Base-by-base conservation (phyloP, 2,329 filamentous ascomycete genomes). In the Neonectria coccinea region DNA sequence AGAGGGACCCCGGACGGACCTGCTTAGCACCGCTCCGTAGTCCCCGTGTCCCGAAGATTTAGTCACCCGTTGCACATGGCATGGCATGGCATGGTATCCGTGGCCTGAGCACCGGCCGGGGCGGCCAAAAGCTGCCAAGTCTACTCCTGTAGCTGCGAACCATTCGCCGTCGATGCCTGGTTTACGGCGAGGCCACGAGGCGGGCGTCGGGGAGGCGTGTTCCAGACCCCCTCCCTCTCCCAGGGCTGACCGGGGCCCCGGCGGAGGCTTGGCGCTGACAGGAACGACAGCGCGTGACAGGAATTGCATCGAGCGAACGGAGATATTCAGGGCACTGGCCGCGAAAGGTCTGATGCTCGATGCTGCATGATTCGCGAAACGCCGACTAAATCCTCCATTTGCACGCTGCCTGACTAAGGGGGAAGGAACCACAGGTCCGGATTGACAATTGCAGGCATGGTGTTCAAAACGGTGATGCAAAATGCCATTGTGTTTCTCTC, bases 131-230 rank as follows among this genome's bases (percentile, higher is more conserved):
- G 14, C 16, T 39, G 36, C 36, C 36, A 39, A 39, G 27, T 31
- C 44, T 27, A 25, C 5, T 25, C 5, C 25, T 25, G 25, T 25
- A 25, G 54, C 41, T 51, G 52, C 12, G 25, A 63, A 50, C 50
- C 48, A 63, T 58, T 63, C 55, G 54, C 22, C 33, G 9, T 50
- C 18, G 11, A 25, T 18, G 48, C 31, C 48, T 53, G 39, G 44
- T 42, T 48, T 63, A 63, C 60, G 60, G 53, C 54, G 18, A 53
- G 18, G 52, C 59, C 59, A 62, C 54, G 54, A 58, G 54, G 48
- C 14, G 48, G 41, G 54, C 50, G 48, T 16, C 56, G n/a, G 36
- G 44, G n/a, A 63, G 50, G 9, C 44, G 50, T 54, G 55, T 63
- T 63, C 60, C 54, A 63, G 60, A 50, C 60, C 60, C n/a, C 8